These are phyloP conservation scores for Fraxinus ornus DNA, from an alignment of 305 asterid genomes.

Conservation along the genomic window DNA sequence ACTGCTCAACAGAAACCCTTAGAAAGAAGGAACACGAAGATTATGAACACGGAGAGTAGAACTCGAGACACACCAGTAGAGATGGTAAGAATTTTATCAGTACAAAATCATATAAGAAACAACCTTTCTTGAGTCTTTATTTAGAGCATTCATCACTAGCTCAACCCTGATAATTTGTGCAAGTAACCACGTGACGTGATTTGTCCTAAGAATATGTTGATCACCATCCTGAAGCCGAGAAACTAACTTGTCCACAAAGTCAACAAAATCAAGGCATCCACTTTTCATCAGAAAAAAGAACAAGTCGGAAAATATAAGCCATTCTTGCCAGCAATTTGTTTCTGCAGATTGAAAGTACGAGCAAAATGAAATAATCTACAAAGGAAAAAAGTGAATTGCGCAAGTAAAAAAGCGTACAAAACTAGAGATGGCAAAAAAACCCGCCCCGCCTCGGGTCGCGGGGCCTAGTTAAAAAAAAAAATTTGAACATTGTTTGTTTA, in stretches of 20 bases:
- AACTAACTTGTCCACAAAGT: slow-evolving; percentile 92
- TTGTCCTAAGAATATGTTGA: slow-evolving; percentile 84
- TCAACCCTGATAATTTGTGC: slow-evolving; percentile 97
- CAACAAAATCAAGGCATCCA: slow-evolving; percentile 97
- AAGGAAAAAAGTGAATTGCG: background rate
- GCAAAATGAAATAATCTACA: slow-evolving; percentile 14
- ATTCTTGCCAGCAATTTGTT: slow-evolving; percentile 96
- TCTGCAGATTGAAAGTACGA: slow-evolving; percentile 51
- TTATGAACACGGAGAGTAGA: background rate
- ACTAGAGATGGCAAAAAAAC: no score
- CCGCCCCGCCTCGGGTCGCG: no score
- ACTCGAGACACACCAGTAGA: background rate
- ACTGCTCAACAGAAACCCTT: slow-evolving; percentile 20
- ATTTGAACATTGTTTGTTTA: no score
- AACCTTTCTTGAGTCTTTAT: slow-evolving; percentile 87
- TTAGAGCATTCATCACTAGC: slow-evolving; percentile 87
- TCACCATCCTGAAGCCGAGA: slow-evolving; percentile 84
- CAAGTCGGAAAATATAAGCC: slow-evolving; percentile 94
- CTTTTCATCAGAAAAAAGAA: slow-evolving; percentile 91
- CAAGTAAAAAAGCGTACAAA: background rate
- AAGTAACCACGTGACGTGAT: slow-evolving; percentile 96
- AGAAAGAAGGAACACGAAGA: slow-evolving; percentile 16
- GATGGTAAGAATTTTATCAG: slow-evolving; percentile 11
- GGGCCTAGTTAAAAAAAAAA: no score
- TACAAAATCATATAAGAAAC: slow-evolving; percentile 21